Evolutionary conservation across 345 rosid genomes (phyloP).

Genomic region (Hibiscus tridactylites): DNA sequence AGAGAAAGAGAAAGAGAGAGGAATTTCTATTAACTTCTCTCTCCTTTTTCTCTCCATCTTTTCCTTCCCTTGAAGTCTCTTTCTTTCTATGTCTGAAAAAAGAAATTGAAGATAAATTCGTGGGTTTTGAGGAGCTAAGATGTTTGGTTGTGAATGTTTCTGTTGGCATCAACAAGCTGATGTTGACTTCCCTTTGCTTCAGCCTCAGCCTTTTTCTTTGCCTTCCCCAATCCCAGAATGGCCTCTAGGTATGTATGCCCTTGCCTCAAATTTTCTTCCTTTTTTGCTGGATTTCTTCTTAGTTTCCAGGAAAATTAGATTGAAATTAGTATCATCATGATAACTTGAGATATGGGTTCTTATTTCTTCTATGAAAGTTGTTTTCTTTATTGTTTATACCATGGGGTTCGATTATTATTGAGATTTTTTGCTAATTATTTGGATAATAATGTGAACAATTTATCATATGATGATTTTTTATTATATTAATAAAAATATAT

Average conservation of each 20-base stretch:
- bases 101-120: slow-evolving; percentile 12
- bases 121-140: slow-evolving; percentile 28
- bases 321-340: background rate
- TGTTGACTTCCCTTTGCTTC: slow-evolving; percentile 16
- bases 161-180: slow-evolving; percentile 28
- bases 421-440: background rate
- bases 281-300: background rate
- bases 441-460: background rate
- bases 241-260: slow-evolving; percentile 49
- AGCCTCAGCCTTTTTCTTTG: slow-evolving; percentile 35
- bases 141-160: slow-evolving; percentile 65
- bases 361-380: background rate
- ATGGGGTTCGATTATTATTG: background rate
- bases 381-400: background rate
- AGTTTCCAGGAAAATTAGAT: background rate
- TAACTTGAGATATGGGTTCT: background rate
- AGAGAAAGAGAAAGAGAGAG: slow-evolving; percentile 6
- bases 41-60: background rate
- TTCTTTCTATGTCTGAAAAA: slow-evolving; percentile 1
- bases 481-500: background rate
- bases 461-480: too few relatives aligned
- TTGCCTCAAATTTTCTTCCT: background rate
- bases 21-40: background rate
- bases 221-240: slow-evolving; percentile 60
- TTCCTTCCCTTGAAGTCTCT: background rate